Percentiles rank a stretch among this genome's conserved stretches.
Conservation (phyloP, 371 early-diverging fungal genomes). For the Saksenaea vasiformis region DNA sequence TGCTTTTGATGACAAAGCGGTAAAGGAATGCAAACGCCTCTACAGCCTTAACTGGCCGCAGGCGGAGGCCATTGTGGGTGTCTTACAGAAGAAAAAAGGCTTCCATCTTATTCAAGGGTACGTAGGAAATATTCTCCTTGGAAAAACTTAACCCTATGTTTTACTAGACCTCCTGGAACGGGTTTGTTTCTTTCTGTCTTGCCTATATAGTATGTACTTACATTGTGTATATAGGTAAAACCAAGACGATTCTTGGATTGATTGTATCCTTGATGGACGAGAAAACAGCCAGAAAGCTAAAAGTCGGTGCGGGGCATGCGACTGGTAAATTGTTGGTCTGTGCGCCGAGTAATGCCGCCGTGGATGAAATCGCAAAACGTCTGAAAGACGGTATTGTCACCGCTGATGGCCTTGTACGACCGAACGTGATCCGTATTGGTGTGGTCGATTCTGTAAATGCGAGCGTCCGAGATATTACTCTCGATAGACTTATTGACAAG, state of each 20-base stretch:
- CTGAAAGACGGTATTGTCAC: constrained; percentile 70
- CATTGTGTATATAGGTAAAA: constrained; percentile 64
- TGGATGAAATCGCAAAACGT: constrained; percentile 94
- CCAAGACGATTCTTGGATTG: constrained; percentile 88
- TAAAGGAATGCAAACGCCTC: constrained; percentile 56
- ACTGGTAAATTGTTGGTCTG: constrained; percentile 80
- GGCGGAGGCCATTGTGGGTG: constrained; percentile 81
- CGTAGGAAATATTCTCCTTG: constrained; percentile 3
- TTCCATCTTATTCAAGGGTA: constrained; percentile 93
- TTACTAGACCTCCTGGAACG: constrained; percentile 80
- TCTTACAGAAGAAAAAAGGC: constrained; percentile 66
- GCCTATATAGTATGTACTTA: neutral
- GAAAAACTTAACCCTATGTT: neutral
- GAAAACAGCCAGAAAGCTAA: constrained; percentile 18
- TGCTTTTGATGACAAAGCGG: constrained; percentile 26
- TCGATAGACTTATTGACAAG: constrained; percentile 64
- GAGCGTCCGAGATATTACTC: constrained; percentile 69
- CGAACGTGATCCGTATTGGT: constrained; percentile 86
- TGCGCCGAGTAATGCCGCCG: constrained; percentile 98
- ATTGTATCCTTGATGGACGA: constrained; percentile 73
- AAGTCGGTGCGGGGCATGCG: neutral
- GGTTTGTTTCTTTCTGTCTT: constrained; percentile 35
- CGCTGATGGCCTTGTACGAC: constrained; percentile 54
- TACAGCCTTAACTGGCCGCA: constrained; percentile 89
- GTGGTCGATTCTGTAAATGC: constrained; percentile 73